Conservation (phyloP, 2,329 filamentous ascomycete genomes). For the Dendrostoma leiphaemia region DNA sequence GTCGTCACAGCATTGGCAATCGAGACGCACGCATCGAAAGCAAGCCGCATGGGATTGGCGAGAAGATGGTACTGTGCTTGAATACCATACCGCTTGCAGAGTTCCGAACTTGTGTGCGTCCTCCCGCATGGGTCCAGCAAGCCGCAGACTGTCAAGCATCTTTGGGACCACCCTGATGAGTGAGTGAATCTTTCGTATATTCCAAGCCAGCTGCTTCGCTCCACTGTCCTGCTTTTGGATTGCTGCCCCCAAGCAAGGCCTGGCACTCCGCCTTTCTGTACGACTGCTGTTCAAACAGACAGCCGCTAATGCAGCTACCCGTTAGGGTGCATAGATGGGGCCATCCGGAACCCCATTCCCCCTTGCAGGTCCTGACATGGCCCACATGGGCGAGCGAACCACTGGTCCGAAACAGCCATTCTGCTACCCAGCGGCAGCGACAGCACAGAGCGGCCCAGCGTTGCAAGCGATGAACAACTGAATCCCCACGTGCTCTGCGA, state of each 20-base stretch:
- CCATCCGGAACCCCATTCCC: too few species aligned
- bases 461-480: neutral
- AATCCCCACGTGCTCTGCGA: neutral
- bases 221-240: neutral
- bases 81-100: slow-evolving; percentile 8
- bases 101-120: neutral
- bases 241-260: neutral
- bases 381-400: neutral
- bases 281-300: slow-evolving; percentile 29
- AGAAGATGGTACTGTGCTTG: neutral
- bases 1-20: slow-evolving; percentile 3
- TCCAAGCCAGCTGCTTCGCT: slow-evolving; percentile 1
- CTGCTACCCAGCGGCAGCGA: neutral
- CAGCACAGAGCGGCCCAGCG: neutral
- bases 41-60: neutral
- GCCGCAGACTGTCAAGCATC: neutral
- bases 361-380: neutral
- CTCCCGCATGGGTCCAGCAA: neutral
- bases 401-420: neutral
- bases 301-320: slow-evolving; percentile 21
- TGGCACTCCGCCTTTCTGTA: slow-evolving; percentile 16
- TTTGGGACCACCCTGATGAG: neutral
- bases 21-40: slow-evolving; percentile 5
- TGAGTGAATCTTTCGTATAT: neutral
- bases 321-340: slow-evolving; percentile 14